Conservation (phyloP, 371 early-diverging fungal genomes). For the Chytridiales sp. region DNA sequence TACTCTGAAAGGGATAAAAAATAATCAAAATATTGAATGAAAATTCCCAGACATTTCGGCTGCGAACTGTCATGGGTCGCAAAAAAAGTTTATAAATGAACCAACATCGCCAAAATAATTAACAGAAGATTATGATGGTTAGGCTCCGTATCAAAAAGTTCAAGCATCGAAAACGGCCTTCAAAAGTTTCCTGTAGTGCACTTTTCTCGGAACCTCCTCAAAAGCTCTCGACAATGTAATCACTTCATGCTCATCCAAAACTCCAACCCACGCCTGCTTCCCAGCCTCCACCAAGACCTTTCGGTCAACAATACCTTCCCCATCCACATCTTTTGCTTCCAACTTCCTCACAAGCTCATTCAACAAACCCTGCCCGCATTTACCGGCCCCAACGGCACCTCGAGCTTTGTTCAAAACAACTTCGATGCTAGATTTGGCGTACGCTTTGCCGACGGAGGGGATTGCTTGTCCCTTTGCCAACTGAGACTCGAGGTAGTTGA, state of each 20-base stretch:
- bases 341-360: slow-evolving; percentile 9
- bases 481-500: slow-evolving; percentile 40
- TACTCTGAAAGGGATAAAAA: neutral
- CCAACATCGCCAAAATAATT: neutral
- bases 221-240: slow-evolving; percentile 46
- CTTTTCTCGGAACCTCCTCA: slow-evolving; percentile 40
- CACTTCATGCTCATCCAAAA: slow-evolving; percentile 45
- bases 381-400: slow-evolving; percentile 10
- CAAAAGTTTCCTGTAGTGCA: slow-evolving; percentile 31
- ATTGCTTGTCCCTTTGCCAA: slow-evolving; percentile 5
- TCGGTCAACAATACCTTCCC: slow-evolving; percentile 35
- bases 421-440: slow-evolving; percentile 21
- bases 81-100: neutral
- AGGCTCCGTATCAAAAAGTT: neutral
- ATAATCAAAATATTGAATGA: neutral
- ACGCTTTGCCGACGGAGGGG: slow-evolving; percentile 15
- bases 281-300: slow-evolving; percentile 33
- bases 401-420: slow-evolving; percentile 26
- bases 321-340: slow-evolving; percentile 16
- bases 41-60: neutral
- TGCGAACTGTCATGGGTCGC: neutral
- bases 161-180: neutral
- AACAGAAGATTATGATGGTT: neutral
- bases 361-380: slow-evolving; percentile 7
- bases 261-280: slow-evolving; percentile 29